Conservation (phyloP, 164 flowering plant genomes). For the Cinnamomum chago region DNA sequence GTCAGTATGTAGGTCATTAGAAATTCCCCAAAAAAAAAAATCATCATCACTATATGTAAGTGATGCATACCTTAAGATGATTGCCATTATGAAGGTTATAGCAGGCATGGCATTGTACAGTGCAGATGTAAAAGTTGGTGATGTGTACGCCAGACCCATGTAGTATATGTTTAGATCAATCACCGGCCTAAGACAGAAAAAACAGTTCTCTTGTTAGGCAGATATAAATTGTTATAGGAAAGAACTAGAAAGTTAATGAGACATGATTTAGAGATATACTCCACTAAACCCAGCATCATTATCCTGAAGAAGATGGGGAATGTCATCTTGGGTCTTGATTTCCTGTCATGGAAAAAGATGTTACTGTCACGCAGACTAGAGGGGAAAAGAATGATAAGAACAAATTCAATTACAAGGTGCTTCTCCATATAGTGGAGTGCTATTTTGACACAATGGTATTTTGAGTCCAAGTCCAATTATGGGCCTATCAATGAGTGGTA, state of each 20-base stretch:
- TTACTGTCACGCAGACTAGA: neutral
- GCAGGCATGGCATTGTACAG: slow-evolving; percentile 69
- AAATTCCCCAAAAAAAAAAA: too few relatives aligned
- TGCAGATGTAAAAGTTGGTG: slow-evolving; percentile 77
- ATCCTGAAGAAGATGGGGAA: slow-evolving; percentile 56
- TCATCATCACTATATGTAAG: too few relatives aligned
- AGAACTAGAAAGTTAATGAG: neutral
- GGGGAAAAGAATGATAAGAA: neutral
- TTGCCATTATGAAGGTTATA: slow-evolving; percentile 79
- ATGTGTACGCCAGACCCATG: slow-evolving; percentile 63
- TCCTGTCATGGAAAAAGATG: slow-evolving; percentile 34
- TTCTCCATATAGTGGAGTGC: too few relatives aligned
- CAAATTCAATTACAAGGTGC: too few relatives aligned
- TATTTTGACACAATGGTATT: too few relatives aligned
- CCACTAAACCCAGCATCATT: slow-evolving; percentile 63
- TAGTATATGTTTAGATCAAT: slow-evolving; percentile 81
- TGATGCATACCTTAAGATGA: slow-evolving; percentile 57
- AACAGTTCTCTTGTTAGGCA: neutral
- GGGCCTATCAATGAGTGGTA: too few relatives aligned
- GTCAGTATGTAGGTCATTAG: neutral
- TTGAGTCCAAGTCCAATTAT: too few relatives aligned
- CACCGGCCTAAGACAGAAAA: slow-evolving; percentile 57
- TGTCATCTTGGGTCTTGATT: slow-evolving; percentile 75
- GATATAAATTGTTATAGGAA: neutral
- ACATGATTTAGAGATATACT: slow-evolving; percentile 41